Percentiles rank a stretch among this genome's conserved stretches.
Evolutionary conservation across 164 flowering plant species (phyloP).

Genomic region (Nymphaea colorata): DNA sequence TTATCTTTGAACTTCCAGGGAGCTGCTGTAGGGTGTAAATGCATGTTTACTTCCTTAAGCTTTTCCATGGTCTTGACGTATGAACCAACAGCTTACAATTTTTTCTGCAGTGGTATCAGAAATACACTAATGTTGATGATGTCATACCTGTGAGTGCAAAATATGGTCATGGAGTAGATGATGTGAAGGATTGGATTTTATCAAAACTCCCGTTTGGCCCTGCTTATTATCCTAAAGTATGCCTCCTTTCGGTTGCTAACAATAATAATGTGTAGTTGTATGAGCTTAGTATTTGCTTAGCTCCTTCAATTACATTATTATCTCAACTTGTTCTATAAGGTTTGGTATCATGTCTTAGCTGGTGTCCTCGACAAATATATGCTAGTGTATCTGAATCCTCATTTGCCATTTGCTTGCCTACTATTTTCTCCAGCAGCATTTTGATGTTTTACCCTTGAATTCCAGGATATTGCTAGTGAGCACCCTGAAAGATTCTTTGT

Average conservation of each 20-base stretch:
- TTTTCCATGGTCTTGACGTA: background rate
- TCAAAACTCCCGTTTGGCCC: constrained; percentile 94
- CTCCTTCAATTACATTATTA: background rate
- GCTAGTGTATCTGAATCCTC: background rate
- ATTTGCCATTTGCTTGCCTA: background rate
- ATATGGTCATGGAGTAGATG: constrained; percentile 91
- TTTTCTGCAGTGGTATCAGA: constrained; percentile 84
- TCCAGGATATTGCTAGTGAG: constrained; percentile 92
- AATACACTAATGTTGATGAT: constrained; percentile 79
- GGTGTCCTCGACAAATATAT: background rate
- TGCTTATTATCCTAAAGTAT: constrained; percentile 88
- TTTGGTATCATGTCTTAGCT: background rate
- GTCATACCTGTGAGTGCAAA: constrained; percentile 98
- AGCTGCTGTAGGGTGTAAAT: no score
- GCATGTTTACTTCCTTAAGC: background rate
- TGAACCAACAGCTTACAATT: background rate
- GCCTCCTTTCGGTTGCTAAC: background rate
- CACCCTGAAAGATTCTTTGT: constrained; percentile 99
- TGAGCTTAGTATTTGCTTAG: background rate
- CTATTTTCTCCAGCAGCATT: background rate
- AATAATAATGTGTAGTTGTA: background rate
- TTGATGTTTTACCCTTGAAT: constrained; percentile 1
- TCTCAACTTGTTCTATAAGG: background rate
- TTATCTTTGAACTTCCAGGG: no score
- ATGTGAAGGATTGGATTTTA: constrained; percentile 86